phyloP scores from a whole-genome alignment of 768 basidiomycete genomes.

The Ramaria rubella region DNA sequence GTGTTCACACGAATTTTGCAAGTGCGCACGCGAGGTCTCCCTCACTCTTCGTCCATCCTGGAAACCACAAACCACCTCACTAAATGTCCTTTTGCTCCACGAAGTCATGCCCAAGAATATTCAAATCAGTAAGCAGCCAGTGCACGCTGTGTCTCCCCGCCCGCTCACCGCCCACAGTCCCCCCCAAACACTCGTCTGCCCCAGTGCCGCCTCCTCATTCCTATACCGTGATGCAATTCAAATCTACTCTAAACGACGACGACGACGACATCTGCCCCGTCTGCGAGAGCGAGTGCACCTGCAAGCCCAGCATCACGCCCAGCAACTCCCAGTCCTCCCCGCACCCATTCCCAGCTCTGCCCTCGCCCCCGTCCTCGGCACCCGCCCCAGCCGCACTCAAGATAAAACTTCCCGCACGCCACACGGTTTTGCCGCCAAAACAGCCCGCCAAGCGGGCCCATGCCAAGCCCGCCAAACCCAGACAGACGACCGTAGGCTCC shows the following conservation, averaged over 20 bases:
- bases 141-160: conserved; percentile 14
- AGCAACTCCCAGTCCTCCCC: conserved; percentile 26
- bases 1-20: conserved; percentile 3
- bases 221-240: conserved; percentile 52
- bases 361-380: conserved; percentile 17
- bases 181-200: conserved; percentile 47
- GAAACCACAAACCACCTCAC: conserved; percentile 33
- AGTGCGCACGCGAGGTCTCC: conserved; percentile 4
- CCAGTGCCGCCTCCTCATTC: conserved; percentile 63
- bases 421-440: conserved; percentile 38
- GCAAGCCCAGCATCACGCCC: conserved; percentile 35
- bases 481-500: conserved; percentile 36
- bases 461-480: conserved; percentile 21
- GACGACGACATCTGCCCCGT: conserved; percentile 86
- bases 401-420: conserved; percentile 64
- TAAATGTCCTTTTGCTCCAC: conserved; percentile 26
- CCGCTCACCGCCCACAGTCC: conserved; percentile 25
- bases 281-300: conserved; percentile 87
- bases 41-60: conserved; percentile 30
- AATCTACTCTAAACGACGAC: conserved; percentile 53
- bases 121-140: conserved; percentile 23
- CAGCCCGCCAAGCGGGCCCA: conserved; percentile 18
- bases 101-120: conserved; percentile 36
- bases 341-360: conserved; percentile 18
- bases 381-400: conserved; percentile 43